Evolutionary conservation across 179 eudicot species (phyloP), one percentile per base, ranked within the genome.

Genomic region (Monotropa hypopitys): DNA sequence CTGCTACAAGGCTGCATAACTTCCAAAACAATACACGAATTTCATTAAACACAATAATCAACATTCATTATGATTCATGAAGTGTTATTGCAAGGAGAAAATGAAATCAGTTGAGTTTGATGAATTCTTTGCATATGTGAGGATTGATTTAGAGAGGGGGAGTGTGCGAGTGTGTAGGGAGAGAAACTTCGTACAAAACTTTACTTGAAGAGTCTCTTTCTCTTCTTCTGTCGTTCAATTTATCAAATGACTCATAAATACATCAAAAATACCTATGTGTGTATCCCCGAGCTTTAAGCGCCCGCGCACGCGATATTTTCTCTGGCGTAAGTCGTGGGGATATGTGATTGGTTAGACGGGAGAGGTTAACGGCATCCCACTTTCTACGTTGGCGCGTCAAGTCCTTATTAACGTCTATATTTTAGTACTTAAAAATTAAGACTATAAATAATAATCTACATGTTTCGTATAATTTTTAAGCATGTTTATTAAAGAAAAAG

Each of bases 311-410:
- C 1, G 2, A 21, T 20, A 2, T 45, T 30, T 16, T 23, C 59
- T 28, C 70, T 45, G 2, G 28, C 28, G 1, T 10, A 21, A 77
- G 23, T 51, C 74, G 79, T 77, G 79, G 74, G 53, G 15, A 73
- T 13, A 67, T 51, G 61, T 66, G 30, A 26, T 4, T 62, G 70
- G 70, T 0, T 3, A 3, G 5, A 4, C 21, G 3, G 1, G 0
- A 3, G 1, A 0, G 33, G 5, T 38, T 26, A 47, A 32, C 61
- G 18, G 11, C 9, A 59, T 30, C 7, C 75, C 75, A 50, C 59
- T 72, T 35, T 23, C 75, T 72, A 12, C 21, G 15, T 32, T 49
- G 43, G 61, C 45, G 61, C 61, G 45, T 72, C 61, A 28, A 32
- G n/a, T 26, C 10, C 63, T 54, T 21, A 28, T 53, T 53, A n/a